Base-by-base conservation (phyloP, 805 yeast species). In the Candida chauliodis region DNA sequence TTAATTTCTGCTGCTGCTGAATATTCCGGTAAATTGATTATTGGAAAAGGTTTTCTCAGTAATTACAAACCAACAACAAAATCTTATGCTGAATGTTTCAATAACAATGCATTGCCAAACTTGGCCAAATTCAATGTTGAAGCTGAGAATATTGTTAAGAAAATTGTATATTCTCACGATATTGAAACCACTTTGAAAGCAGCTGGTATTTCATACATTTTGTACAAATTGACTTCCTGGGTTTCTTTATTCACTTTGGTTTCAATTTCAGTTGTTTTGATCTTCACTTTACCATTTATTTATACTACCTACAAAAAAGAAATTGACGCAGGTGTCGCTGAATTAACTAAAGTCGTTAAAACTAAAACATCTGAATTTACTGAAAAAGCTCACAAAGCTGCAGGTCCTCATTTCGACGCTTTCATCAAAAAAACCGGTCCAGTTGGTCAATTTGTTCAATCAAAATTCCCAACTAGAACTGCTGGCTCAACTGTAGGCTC, bases 11-110 rank as follows among this genome's bases (percentile, higher is more conserved):
- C 91, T 35, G 93, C 89, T 40, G 84, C 81, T 40, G 97, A 90
- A 69, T 84, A 81, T 55, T 70, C 73, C 41, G 84, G 95, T 45
- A 83, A 83, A 56, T 51, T 78, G 30, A 63, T 83, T 48, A 73
- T 85, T 35, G 96, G 96, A 48, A 69, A 73, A 55, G 96, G 97
- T 14, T 72, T 90, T 46, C 81, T 91, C 44, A 75, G 89, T 44
- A 77, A 80, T 52, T 79, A 84, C 71, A 81, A 75, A 59, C 66
- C 76, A n/a, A 55, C 62, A 33, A 18, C 28, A 11, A 52, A 55
- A 41, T 50, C 69, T 5, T 54, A 50, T 41, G 63, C 73, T 53
- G 50, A 56, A 50, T 45, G 50, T 32, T 43, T 68, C 53, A 61
- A 67, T 46, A 55, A 66, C 16, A 44, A 61, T 36, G 51, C 56